Percentiles rank a stretch among this genome's conserved stretches.
Conservation (phyloP, 371 early-diverging fungal genomes). For the Parasitella parasitica region DNA sequence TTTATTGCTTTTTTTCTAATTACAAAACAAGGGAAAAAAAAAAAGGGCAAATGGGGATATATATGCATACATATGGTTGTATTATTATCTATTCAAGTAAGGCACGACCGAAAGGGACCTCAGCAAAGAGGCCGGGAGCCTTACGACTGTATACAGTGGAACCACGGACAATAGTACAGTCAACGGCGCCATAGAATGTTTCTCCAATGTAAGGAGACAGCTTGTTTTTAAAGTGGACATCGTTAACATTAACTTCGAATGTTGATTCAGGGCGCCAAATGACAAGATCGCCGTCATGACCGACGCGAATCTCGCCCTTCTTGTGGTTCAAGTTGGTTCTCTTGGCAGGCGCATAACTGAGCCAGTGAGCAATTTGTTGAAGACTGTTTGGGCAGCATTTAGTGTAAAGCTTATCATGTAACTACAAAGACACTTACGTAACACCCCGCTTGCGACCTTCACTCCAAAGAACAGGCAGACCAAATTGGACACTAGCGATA, state of each 20-base stretch:
- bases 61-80: neutral
- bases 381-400: slow-evolving; percentile 29
- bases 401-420: neutral
- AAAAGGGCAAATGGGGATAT: neutral
- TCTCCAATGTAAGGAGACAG: slow-evolving; percentile 75
- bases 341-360: slow-evolving; percentile 66
- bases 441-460: slow-evolving; percentile 71
- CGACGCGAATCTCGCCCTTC: slow-evolving; percentile 70
- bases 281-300: slow-evolving; percentile 76
- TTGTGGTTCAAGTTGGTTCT: slow-evolving; percentile 60
- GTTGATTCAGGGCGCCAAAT: slow-evolving; percentile 74
- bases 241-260: slow-evolving; percentile 52
- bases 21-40: neutral
- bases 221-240: slow-evolving; percentile 81
- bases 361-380: slow-evolving; percentile 65
- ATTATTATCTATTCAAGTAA: slow-evolving; percentile 13
- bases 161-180: slow-evolving; percentile 77
- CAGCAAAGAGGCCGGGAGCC: slow-evolving; percentile 3
- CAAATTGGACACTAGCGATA: slow-evolving; percentile 82
- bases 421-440: slow-evolving; percentile 34
- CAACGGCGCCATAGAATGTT: slow-evolving; percentile 62
- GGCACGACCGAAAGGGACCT: slow-evolving; percentile 8
- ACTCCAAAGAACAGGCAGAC: slow-evolving; percentile 79
- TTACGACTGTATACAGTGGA: slow-evolving; percentile 51
- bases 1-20: too few species aligned